Conservation (phyloP, 768 basidiomycete species). For the Neoboletus brunneissimus region DNA sequence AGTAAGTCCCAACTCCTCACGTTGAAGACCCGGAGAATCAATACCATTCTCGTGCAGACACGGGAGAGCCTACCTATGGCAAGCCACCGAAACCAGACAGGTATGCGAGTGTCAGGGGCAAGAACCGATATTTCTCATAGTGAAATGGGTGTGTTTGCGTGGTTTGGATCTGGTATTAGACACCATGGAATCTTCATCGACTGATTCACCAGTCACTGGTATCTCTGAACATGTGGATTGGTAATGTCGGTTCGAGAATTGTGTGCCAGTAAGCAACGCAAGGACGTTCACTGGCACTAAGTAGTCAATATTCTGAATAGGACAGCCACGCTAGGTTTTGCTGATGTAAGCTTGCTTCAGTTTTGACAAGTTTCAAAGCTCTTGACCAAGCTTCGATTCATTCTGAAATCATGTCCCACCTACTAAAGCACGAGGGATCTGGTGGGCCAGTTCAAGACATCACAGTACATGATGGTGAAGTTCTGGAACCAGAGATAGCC, state of each 20-base stretch:
- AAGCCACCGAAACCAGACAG: constrained; percentile 30
- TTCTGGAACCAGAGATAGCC: constrained; percentile 76
- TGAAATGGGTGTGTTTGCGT: background rate
- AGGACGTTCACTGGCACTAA: too few relatives aligned
- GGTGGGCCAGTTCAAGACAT: constrained; percentile 73
- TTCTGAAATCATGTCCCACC: constrained; percentile 73
- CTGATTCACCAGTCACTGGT: background rate
- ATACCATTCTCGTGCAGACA: constrained; percentile 11
- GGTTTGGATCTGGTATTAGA: background rate
- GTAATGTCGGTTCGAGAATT: background rate
- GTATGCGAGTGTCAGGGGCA: constrained; percentile 29
- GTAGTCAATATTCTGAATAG: too few relatives aligned
- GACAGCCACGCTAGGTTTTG: too few relatives aligned
- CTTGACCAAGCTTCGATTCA: constrained; percentile 62
- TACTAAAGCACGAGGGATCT: constrained; percentile 50
- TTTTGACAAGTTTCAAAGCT: constrained; percentile 83
- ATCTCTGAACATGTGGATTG: background rate
- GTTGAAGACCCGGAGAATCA: background rate
- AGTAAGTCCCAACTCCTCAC: constrained; percentile 45
- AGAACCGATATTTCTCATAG: constrained; percentile 30
- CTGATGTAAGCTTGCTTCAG: constrained; percentile 52
- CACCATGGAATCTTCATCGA: background rate
- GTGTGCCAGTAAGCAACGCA: background rate
- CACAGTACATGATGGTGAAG: constrained; percentile 74
- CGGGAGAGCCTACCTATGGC: constrained; percentile 25